These are phyloP conservation scores for Veloboletus limbatus DNA, from an alignment of 1,284 basidiomycete species.

Conservation along the genomic window DNA sequence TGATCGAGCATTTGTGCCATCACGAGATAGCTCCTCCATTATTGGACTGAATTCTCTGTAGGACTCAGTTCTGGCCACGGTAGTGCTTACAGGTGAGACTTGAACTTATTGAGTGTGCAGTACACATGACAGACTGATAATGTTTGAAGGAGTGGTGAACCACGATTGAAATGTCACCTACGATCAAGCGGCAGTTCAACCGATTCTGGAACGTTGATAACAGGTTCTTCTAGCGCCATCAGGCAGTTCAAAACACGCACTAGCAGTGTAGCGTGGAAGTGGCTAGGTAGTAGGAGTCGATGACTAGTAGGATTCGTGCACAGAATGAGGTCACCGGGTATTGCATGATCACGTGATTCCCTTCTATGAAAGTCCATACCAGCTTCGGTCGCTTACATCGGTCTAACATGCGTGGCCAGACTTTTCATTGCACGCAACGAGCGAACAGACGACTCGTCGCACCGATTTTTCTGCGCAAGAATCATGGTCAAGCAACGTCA, in stretches of 20 bases:
- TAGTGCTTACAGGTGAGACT: neutral
- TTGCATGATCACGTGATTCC: slow-evolving; percentile 6
- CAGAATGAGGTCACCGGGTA: no score
- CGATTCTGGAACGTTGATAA: no score
- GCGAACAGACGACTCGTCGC: slow-evolving; percentile 9
- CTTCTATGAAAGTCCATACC: no score
- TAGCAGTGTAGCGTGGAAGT: no score
- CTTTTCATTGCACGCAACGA: slow-evolving; percentile 18
- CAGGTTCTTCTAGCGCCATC: no score
- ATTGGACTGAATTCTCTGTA: neutral
- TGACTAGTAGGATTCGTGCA: no score
- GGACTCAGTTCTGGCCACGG: slow-evolving; percentile 3
- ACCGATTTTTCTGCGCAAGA: slow-evolving; percentile 18
- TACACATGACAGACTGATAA: neutral
- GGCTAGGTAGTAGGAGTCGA: no score
- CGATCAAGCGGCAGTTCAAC: no score
- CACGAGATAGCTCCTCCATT: neutral
- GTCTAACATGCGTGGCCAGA: slow-evolving; percentile 21
- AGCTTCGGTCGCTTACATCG: no score
- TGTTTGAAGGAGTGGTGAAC: no score
- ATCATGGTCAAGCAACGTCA: slow-evolving; percentile 19
- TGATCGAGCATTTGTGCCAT: neutral
- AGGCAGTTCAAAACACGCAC: no score
- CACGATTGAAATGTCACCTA: no score
- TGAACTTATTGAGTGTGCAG: neutral